These are phyloP conservation scores for Ceratobasidium sp. DNA, from an alignment of 1,284 basidiomycete genomes.

Conservation along the genomic window DNA sequence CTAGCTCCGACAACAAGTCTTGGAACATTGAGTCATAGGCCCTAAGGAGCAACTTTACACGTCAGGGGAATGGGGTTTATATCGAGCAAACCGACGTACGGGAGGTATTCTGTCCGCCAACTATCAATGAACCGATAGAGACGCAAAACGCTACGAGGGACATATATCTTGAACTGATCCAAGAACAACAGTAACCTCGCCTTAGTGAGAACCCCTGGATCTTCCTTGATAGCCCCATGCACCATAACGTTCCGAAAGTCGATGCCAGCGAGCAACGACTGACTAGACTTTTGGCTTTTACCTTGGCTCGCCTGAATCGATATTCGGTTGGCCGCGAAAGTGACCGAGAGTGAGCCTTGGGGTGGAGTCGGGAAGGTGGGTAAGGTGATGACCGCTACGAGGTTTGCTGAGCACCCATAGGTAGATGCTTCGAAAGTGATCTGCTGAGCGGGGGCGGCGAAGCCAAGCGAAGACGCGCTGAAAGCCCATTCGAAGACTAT, in stretches of 20 bases:
- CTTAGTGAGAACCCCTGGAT: slow-evolving; percentile 4
- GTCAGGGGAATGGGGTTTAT: background rate
- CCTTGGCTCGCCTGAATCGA: slow-evolving; percentile 25
- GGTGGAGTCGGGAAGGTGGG: slow-evolving; percentile 14
- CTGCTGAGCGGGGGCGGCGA: slow-evolving; percentile 45
- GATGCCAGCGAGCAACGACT: slow-evolving; percentile 28
- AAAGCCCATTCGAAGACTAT: slow-evolving; percentile 37
- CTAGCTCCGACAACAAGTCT: slow-evolving; percentile 73
- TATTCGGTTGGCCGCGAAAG: slow-evolving; percentile 3
- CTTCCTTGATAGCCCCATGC: slow-evolving; percentile 31
- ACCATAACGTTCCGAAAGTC: slow-evolving; percentile 30
- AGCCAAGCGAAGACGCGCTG: slow-evolving; percentile 22
- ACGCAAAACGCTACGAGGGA: slow-evolving; percentile 83
- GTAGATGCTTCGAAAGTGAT: slow-evolving; percentile 46
- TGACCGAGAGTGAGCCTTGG: slow-evolving; percentile 25
- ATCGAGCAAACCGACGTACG: slow-evolving; percentile 54
- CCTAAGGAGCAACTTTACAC: slow-evolving; percentile 42
- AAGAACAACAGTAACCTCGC: slow-evolving; percentile 25
- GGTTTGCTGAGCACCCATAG: slow-evolving; percentile 23
- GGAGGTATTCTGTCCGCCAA: slow-evolving; percentile 82
- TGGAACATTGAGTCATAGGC: slow-evolving; percentile 68
- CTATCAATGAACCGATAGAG: slow-evolving; percentile 81
- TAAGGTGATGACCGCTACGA: background rate
- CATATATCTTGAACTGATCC: slow-evolving; percentile 52
- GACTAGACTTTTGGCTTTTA: slow-evolving; percentile 17